Base-by-base conservation (phyloP, 179 eudicot genomes). In the Beta corolliflora region DNA sequence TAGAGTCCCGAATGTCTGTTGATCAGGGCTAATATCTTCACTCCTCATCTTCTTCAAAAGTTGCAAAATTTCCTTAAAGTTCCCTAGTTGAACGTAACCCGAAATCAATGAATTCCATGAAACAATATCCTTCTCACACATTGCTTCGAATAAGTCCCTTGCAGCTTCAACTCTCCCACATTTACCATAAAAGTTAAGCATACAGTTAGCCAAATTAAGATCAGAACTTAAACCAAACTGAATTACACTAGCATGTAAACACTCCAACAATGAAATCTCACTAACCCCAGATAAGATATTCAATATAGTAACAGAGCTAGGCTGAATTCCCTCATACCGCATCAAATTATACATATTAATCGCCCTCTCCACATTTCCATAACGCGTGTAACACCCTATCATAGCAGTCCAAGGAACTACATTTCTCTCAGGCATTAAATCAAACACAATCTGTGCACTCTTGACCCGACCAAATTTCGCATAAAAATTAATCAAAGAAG, bases 51-150 rank as follows among this genome's bases (percentile, higher is more conserved):
- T 86, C 61, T 61, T 72, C 18, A 92, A 59, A 55, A 92, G 81
- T 79, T 82, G 41, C 80, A 85, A 74, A 31, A 82, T 83, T 71
- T 84, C 91, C 58, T 76, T 73, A 15, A 86, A 76, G 79, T 89
- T 78, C 78, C 91, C 94, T 74, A 10, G 70, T 80, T 80, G 74
- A n/a, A 92, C 87, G 87, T 88, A 91, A 48, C 79, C 86, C 1
- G 91, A 87, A 78, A 91, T 86, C 89, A 95, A 86, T 12, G 93
- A 89, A 87, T 95, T 95, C 97, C 98, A 95, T 5, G 98, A 93
- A 68, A 95, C 90, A 48, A 86, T 76, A 89, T 95, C 98, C 81
- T 84, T 91, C 25, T 25, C 71, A 12, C 77, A 87, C 93, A 91
- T 91, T 9, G 56, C 83, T n/a, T 95, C 93, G 80, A 92, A 95